Evolutionary conservation across 805 yeast species (phyloP).

Genomic region (Lipomyces lipofer): DNA sequence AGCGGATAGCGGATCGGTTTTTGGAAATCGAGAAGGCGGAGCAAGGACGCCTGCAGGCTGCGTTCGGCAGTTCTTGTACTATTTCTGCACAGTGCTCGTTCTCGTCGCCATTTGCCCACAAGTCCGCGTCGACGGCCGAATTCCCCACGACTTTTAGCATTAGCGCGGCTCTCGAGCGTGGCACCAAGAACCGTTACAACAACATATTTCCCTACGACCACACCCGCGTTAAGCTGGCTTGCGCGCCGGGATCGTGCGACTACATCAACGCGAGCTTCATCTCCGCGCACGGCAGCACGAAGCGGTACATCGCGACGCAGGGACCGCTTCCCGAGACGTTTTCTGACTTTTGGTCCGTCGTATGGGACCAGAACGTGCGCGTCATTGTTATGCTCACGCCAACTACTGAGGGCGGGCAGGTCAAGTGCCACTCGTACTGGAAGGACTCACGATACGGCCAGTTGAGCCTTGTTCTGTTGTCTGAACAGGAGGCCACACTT

Average conservation of each 20-base stretch:
- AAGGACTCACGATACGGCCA: constrained; percentile 52
- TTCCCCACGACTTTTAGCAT: constrained; percentile 14
- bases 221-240: constrained; percentile 65
- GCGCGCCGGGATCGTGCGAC: constrained; percentile 42
- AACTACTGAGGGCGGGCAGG: constrained; percentile 74
- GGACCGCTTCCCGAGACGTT: constrained; percentile 83
- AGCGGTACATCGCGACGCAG: constrained; percentile 82
- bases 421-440: constrained; percentile 91
- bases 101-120: background rate
- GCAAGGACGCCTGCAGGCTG: constrained; percentile 59
- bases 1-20: constrained; percentile 54
- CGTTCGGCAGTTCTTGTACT: constrained; percentile 33
- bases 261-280: constrained; percentile 87
- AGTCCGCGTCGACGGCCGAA: background rate
- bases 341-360: constrained; percentile 81
- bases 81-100: background rate
- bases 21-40: constrained; percentile 68
- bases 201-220: constrained; percentile 88
- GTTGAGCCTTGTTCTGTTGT: constrained; percentile 35
- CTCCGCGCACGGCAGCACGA: constrained; percentile 40
- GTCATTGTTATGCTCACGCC: constrained; percentile 77
- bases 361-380: constrained; percentile 64
- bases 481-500: constrained; percentile 28
- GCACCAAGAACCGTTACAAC: constrained; percentile 80
- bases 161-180: constrained; percentile 72